Evolutionary conservation across 345 rosid species (phyloP).

Genomic region (Brassica napus): DNA sequence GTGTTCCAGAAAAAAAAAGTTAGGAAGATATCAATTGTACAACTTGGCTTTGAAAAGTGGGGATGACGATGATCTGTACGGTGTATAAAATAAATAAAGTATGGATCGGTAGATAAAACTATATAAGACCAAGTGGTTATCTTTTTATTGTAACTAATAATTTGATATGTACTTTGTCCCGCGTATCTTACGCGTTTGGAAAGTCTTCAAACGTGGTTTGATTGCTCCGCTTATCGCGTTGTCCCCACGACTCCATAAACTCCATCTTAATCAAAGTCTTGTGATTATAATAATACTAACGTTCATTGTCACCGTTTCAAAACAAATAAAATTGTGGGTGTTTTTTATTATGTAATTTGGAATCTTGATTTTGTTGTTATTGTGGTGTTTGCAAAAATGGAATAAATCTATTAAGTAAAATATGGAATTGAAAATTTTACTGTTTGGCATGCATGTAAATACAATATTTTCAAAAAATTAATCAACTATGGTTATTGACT

Average conservation of each 20-base stretch:
- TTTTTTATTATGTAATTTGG: no score
- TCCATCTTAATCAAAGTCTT: neutral
- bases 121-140: conserved; percentile 26
- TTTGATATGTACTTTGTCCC: conserved; percentile 24
- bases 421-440: no score
- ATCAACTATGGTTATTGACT: no score
- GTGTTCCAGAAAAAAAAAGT: no score
- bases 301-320: no score
- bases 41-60: conserved; percentile 20
- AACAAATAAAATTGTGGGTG: no score
- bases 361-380: no score
- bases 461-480: no score
- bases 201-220: conserved; percentile 27
- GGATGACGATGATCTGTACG: conserved; percentile 31
- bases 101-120: conserved; percentile 1
- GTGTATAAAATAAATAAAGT: neutral
- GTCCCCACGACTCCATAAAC: conserved; percentile 3
- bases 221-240: conserved; percentile 22
- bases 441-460: no score
- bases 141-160: neutral
- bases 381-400: no score
- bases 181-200: conserved; percentile 28
- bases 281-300: no score
- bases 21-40: neutral
- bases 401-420: no score